These are phyloP conservation scores for Babesia bovis DNA, from an alignment of 169 alveolate species.

Conservation along the genomic window DNA sequence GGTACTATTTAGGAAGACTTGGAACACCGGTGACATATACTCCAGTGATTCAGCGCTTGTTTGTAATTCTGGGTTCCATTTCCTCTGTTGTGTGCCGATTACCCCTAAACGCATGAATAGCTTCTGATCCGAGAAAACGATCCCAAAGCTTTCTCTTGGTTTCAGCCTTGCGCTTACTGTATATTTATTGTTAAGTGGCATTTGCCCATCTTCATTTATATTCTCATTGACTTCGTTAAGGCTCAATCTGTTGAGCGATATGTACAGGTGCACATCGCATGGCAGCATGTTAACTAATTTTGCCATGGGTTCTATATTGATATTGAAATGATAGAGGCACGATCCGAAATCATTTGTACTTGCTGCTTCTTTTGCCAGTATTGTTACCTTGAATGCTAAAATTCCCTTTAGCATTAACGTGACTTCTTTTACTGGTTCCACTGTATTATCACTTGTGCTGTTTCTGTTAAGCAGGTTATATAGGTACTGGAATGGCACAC, in stretches of 20 bases:
- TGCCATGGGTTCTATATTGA: slow-evolving; percentile 55
- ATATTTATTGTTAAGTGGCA: not conserved
- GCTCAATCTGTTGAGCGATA: not conserved
- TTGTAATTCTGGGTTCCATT: not conserved
- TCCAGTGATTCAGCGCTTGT: slow-evolving; percentile 1
- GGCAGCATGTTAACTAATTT: slow-evolving; percentile 54
- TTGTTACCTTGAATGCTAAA: slow-evolving; percentile 25
- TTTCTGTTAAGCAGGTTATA: slow-evolving; percentile 25
- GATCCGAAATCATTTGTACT: slow-evolving; percentile 33
- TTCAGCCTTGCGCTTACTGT: slow-evolving; percentile 19
- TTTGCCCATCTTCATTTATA: not conserved
- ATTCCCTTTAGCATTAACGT: slow-evolving; percentile 13
- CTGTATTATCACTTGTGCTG: not conserved
- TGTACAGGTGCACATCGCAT: slow-evolving; percentile 21
- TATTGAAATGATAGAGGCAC: slow-evolving; percentile 23
- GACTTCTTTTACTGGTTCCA: slow-evolving; percentile 6
- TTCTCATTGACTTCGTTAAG: not conserved
- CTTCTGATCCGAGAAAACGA: slow-evolving; percentile 48
- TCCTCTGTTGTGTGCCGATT: slow-evolving; percentile 31
- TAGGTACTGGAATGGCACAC: slow-evolving; percentile 38
- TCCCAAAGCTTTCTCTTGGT: slow-evolving; percentile 43
- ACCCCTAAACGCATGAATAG: slow-evolving; percentile 37
- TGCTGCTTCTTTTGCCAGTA: slow-evolving; percentile 21
- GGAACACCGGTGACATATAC: slow-evolving; percentile 23
- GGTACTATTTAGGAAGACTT: not conserved